These are phyloP conservation scores for Boletellus ananas DNA, from an alignment of 768 basidiomycete genomes.

Conservation along the genomic window DNA sequence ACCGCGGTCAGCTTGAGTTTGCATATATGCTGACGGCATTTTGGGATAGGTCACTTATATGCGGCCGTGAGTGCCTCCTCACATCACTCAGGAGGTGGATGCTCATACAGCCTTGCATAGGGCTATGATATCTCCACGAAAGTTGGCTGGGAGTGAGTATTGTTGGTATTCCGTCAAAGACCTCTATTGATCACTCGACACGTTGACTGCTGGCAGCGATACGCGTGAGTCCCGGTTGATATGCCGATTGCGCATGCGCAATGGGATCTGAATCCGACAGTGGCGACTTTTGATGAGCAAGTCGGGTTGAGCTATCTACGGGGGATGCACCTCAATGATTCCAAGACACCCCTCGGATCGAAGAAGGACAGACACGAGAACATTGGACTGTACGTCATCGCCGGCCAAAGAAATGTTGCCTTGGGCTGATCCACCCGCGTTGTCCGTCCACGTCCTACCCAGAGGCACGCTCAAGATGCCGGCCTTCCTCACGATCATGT, in stretches of 20 bases:
- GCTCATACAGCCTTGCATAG: slow-evolving; percentile 30
- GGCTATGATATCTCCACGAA: slow-evolving; percentile 79
- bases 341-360: slow-evolving; percentile 58
- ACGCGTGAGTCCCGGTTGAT: slow-evolving; percentile 18
- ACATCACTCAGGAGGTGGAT: slow-evolving; percentile 6
- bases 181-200: neutral
- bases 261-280: slow-evolving; percentile 29
- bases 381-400: slow-evolving; percentile 64
- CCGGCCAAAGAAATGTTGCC: neutral
- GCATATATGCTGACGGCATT: neutral
- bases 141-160: slow-evolving; percentile 64
- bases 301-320: slow-evolving; percentile 71
- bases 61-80: slow-evolving; percentile 65
- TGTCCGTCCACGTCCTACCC: neutral
- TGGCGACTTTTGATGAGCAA: slow-evolving; percentile 60
- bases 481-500: slow-evolving; percentile 63
- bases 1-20: neutral
- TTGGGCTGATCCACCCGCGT: neutral
- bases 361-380: slow-evolving; percentile 82
- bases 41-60: slow-evolving; percentile 62
- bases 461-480: slow-evolving; percentile 67
- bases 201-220: slow-evolving; percentile 13
- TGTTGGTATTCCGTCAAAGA: neutral
- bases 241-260: neutral
- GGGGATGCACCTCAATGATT: slow-evolving; percentile 87